Conservation (phyloP, 2,329 filamentous ascomycete genomes). For the Colletotrichum tabaci region DNA sequence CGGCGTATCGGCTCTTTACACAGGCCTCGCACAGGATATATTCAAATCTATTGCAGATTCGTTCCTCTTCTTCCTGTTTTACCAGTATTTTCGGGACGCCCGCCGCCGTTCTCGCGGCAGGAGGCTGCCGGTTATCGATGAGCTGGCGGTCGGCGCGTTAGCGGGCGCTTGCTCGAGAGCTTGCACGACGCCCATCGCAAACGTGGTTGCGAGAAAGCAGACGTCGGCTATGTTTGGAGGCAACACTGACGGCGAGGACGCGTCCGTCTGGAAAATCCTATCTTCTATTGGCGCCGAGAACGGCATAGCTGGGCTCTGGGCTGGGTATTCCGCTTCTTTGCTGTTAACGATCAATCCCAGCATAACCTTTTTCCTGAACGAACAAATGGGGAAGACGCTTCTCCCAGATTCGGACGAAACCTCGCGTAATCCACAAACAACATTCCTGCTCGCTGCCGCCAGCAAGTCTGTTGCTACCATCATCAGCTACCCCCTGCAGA, state of each 20-base stretch:
- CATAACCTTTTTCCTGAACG: slow-evolving; percentile 88
- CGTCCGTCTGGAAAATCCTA: slow-evolving; percentile 71
- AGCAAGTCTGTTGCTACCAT: slow-evolving; percentile 85
- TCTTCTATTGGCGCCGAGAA: slow-evolving; percentile 76
- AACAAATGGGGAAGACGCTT: slow-evolving; percentile 74
- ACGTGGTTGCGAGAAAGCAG: slow-evolving; percentile 87
- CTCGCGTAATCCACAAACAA: slow-evolving; percentile 22
- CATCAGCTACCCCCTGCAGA: slow-evolving; percentile 87
- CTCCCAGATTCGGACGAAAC: slow-evolving; percentile 64
- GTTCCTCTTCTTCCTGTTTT: slow-evolving; percentile 89
- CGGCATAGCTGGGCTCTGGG: slow-evolving; percentile 85
- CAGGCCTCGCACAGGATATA: slow-evolving; percentile 74
- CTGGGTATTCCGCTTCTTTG: slow-evolving; percentile 86
- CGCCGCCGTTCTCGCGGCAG: slow-evolving; percentile 53
- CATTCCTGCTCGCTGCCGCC: slow-evolving; percentile 74
- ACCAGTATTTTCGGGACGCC: slow-evolving; percentile 64
- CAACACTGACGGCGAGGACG: slow-evolving; percentile 44
- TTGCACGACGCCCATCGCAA: slow-evolving; percentile 85
- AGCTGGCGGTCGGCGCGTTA: slow-evolving; percentile 80
- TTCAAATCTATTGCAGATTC: slow-evolving; percentile 80
- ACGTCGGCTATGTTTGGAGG: slow-evolving; percentile 64
- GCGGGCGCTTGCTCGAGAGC: slow-evolving; percentile 83
- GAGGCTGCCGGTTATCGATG: slow-evolving; percentile 74
- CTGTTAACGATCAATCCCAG: slow-evolving; percentile 88
- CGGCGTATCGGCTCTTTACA: slow-evolving; percentile 79